Conservation (phyloP, 2,329 filamentous ascomycete genomes). For the Cercospora zeae-maydis region DNA sequence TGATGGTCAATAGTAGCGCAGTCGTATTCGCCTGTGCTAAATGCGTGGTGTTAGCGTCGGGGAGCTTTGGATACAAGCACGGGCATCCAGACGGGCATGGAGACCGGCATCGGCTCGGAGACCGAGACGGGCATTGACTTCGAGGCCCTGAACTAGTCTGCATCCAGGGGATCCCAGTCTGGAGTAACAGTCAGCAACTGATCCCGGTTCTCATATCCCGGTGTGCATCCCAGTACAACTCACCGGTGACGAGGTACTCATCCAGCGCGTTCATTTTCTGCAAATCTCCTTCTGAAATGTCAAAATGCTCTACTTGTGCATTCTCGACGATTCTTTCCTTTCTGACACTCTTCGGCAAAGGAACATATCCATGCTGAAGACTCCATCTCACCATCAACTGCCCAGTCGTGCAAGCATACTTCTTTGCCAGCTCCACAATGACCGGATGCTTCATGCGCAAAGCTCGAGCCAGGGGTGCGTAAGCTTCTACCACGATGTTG, state of each 20-base stretch:
- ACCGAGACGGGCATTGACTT: background rate
- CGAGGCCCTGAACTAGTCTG: conserved; percentile 11
- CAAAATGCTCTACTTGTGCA: conserved; percentile 57
- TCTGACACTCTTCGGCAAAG: conserved; percentile 68
- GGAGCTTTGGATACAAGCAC: too few species aligned
- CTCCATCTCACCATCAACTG: conserved; percentile 77
- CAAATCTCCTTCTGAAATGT: conserved; percentile 63
- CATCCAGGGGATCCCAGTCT: conserved; percentile 38
- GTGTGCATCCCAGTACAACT: conserved; percentile 37
- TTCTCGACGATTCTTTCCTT: conserved; percentile 64
- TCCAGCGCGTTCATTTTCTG: conserved; percentile 61
- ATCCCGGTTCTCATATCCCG: background rate
- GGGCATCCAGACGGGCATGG: too few species aligned
- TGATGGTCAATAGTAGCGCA: too few species aligned
- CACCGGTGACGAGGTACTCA: conserved; percentile 69
- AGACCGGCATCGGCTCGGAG: background rate
- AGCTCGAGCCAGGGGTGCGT: conserved; percentile 71
- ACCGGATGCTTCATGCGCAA: conserved; percentile 65
- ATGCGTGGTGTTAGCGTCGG: too few species aligned
- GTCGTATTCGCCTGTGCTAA: too few species aligned
- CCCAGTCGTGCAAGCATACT: conserved; percentile 66
- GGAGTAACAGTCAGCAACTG: background rate
- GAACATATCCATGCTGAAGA: conserved; percentile 68
- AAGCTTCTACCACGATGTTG: conserved; percentile 70
- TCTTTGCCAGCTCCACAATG: conserved; percentile 59